Evolutionary conservation across 2,329 filamentous ascomycete species (phyloP).

Genomic region (Phaeosphaeriaceae sp.): DNA sequence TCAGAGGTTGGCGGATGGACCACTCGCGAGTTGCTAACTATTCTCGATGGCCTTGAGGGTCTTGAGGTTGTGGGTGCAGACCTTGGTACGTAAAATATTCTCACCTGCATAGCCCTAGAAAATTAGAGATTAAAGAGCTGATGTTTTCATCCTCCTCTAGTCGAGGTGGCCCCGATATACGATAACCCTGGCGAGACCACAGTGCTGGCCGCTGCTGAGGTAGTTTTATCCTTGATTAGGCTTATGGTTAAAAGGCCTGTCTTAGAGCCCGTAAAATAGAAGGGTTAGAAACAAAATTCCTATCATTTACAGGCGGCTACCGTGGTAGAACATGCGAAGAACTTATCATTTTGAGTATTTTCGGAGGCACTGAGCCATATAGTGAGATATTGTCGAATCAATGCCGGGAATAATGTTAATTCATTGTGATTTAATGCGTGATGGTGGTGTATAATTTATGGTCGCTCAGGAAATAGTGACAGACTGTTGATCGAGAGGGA

Average conservation of each 20-base stretch:
- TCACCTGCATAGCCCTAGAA: neutral
- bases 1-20: slow-evolving; percentile 68
- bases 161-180: slow-evolving; percentile 68
- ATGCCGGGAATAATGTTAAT: too few relatives aligned
- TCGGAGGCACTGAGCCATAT: too few relatives aligned
- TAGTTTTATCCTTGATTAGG: slow-evolving; percentile 58
- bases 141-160: slow-evolving; percentile 32
- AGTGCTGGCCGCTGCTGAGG: slow-evolving; percentile 61
- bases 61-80: slow-evolving; percentile 66
- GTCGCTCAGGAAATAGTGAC: too few relatives aligned
- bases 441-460: too few relatives aligned
- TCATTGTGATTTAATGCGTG: too few relatives aligned
- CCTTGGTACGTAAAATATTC: slow-evolving; percentile 51
- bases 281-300: neutral
- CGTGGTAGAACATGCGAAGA: too few relatives aligned
- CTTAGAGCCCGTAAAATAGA: neutral
- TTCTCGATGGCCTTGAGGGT: slow-evolving; percentile 64
- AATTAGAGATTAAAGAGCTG: neutral
- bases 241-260: slow-evolving; percentile 52
- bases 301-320: too few relatives aligned
- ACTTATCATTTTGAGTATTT: too few relatives aligned
- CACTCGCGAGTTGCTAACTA: slow-evolving; percentile 64
- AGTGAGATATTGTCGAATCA: too few relatives aligned
- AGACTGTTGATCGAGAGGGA: too few relatives aligned
- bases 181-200: slow-evolving; percentile 67